These are phyloP conservation scores for Solanum virginianum DNA, from an alignment of 257 asterid species.

Conservation along the genomic window DNA sequence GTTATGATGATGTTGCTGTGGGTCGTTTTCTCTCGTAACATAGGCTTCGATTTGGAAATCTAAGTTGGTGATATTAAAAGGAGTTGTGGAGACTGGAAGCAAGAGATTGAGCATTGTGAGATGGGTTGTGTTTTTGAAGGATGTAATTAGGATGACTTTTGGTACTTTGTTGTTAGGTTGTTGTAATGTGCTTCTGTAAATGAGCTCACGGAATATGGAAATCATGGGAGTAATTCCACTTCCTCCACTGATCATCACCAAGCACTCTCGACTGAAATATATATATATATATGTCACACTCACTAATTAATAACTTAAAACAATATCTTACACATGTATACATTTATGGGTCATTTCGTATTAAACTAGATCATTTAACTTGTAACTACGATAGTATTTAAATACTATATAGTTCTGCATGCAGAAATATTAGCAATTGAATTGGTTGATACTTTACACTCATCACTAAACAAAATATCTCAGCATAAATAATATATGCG, in stretches of 20 bases:
- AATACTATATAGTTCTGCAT: too few species aligned
- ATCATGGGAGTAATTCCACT: slow-evolving; percentile 64
- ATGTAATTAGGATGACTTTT: slow-evolving; percentile 21
- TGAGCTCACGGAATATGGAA: slow-evolving; percentile 41
- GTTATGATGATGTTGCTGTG: not conserved
- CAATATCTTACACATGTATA: too few species aligned
- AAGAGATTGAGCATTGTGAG: slow-evolving; percentile 36
- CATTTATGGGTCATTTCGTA: too few species aligned
- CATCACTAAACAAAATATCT: not conserved
- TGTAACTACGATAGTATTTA: too few species aligned
- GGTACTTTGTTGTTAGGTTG: slow-evolving; percentile 13
- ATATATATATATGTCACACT: too few species aligned
- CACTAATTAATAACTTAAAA: too few species aligned
- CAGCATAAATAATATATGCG: not conserved
- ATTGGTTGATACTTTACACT: not conserved
- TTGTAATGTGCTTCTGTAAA: slow-evolving; percentile 12
- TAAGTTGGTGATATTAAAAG: slow-evolving; percentile 15
- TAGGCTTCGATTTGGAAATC: slow-evolving; percentile 35
- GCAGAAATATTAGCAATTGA: not conserved
- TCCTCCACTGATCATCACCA: slow-evolving; percentile 70
- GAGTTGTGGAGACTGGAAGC: slow-evolving; percentile 16
- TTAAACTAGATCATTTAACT: too few species aligned
- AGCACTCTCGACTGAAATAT: slow-evolving; percentile 24
- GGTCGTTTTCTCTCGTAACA: slow-evolving; percentile 24
- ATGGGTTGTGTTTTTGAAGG: slow-evolving; percentile 40